Conservation (phyloP, 2,329 filamentous ascomycete species). For the Teratosphaeria nubilosa region DNA sequence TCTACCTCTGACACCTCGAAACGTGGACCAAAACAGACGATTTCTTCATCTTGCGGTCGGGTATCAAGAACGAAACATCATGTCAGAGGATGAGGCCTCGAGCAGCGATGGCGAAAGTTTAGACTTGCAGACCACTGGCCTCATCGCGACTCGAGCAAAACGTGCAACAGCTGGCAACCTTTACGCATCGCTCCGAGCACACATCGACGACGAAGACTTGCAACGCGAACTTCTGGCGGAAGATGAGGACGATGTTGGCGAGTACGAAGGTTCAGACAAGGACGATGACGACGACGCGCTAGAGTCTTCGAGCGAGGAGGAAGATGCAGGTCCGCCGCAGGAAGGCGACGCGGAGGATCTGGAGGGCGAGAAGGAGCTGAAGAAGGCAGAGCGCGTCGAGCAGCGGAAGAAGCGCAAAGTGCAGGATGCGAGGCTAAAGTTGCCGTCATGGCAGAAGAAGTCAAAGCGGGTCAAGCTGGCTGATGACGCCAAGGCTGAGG, state of each 20-base stretch:
- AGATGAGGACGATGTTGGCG: constrained; percentile 42
- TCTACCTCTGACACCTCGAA: background rate
- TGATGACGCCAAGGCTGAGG: constrained; percentile 27
- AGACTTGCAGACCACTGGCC: constrained; percentile 32
- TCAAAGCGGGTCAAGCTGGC: constrained; percentile 52
- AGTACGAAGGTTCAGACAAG: constrained; percentile 30
- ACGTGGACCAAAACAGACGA: background rate
- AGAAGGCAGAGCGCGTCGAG: constrained; percentile 63
- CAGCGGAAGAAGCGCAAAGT: constrained; percentile 72
- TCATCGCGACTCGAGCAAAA: constrained; percentile 62
- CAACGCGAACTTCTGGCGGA: constrained; percentile 34
- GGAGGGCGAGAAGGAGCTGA: constrained; percentile 78
- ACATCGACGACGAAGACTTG: constrained; percentile 35
- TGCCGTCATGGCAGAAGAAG: constrained; percentile 52
- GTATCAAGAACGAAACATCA: background rate
- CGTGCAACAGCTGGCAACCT: constrained; percentile 77
- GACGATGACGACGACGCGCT: constrained; percentile 63
- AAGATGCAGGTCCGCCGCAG: constrained; percentile 47
- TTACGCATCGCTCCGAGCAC: constrained; percentile 66
- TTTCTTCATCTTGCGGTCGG: too few relatives aligned
- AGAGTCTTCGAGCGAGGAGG: constrained; percentile 76
- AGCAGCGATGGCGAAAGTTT: constrained; percentile 11
- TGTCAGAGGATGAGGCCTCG: constrained; percentile 17
- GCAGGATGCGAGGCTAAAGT: constrained; percentile 59
- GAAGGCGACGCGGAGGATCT: constrained; percentile 52